phyloP scores from a whole-genome alignment of 495 filamentous ascomycete species.

The Daldinia childiae region DNA sequence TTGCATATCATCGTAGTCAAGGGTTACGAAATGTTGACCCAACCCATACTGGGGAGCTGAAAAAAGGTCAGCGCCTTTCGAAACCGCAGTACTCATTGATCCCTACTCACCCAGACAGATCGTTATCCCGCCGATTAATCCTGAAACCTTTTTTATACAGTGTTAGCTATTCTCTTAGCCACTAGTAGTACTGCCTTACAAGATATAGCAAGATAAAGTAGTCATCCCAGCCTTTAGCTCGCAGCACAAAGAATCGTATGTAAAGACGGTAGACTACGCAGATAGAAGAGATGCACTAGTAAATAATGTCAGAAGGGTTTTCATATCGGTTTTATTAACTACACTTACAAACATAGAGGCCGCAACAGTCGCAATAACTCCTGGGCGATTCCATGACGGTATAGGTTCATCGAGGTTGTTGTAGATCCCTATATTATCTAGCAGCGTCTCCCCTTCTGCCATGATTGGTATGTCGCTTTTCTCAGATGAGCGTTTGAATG shows the following conservation, averaged over 20 bases:
- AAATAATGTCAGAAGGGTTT: conserved; percentile 9
- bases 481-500: not conserved
- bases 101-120: conserved; percentile 40
- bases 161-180: not conserved
- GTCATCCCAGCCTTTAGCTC: conserved; percentile 44
- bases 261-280: conserved; percentile 45
- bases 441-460: conserved; percentile 17
- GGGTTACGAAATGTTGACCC: conserved; percentile 20
- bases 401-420: conserved; percentile 43
- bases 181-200: conserved; percentile 16
- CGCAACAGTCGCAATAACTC: conserved; percentile 10
- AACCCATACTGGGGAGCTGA: conserved; percentile 24
- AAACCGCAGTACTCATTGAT: not conserved
- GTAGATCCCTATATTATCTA: conserved; percentile 32
- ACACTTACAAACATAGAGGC: conserved; percentile 26
- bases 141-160: conserved; percentile 27
- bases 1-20: conserved; percentile 6
- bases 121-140: conserved; percentile 38
- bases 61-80: not conserved
- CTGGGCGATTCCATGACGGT: conserved; percentile 42
- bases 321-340: too few relatives aligned
- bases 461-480: conserved; percentile 1
- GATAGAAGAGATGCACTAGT: conserved; percentile 44
- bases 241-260: conserved; percentile 41
- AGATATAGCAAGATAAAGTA: conserved; percentile 47